Evolutionary conservation across 1,139 yeast species (phyloP), one percentile per base, ranked within the genome.

Genomic region (Saccharomyces hybrid): DNA sequence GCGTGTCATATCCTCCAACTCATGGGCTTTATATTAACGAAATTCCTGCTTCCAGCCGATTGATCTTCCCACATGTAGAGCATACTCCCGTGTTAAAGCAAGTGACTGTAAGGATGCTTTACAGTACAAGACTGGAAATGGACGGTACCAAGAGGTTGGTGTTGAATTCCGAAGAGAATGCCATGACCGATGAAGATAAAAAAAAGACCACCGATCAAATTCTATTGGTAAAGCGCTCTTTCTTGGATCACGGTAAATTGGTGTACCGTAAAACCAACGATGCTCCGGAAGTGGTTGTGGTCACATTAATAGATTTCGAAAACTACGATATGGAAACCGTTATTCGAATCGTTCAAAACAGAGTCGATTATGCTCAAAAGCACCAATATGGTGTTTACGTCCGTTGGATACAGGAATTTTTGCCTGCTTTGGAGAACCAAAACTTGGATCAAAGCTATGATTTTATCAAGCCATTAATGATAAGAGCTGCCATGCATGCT

Each of bases 401-500:
- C 16, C 79, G 96, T 56, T 90, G 95, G 88, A 68, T 78, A 46
- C 93, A 88, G 70, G 97, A 90, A 68, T 89, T 87, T 67, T 67
- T 80, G 48, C 91, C 90, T 12, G 65, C 76, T 47, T 66, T 84
- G 55, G 75, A 78, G 52, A 76, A 80, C 24, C 73, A 68, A 59
- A 59, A 61, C 38, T 51, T 67, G 38, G 57, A 55, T 6, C 51
- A 55, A 9, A 57, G 59, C 51, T 62, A 63, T 51, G 68, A 68
- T 21, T 62, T 53, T 48, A 57, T 63, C 42, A 70, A 66, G 53
- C 64, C 67, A 3, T 47, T 68, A 26, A 56, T 66, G 47, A 67
- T 86, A 67, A 78, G 95, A 60, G 91, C 91, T 12, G 97, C 97
- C 7, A 81, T 88, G 84, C 81, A 81, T 69, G 91, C 95, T 0